Percentiles rank a stretch among this genome's conserved stretches.
phyloP scores from a whole-genome alignment of 1,284 basidiomycete species.

The Acaromyces ingoldii region DNA sequence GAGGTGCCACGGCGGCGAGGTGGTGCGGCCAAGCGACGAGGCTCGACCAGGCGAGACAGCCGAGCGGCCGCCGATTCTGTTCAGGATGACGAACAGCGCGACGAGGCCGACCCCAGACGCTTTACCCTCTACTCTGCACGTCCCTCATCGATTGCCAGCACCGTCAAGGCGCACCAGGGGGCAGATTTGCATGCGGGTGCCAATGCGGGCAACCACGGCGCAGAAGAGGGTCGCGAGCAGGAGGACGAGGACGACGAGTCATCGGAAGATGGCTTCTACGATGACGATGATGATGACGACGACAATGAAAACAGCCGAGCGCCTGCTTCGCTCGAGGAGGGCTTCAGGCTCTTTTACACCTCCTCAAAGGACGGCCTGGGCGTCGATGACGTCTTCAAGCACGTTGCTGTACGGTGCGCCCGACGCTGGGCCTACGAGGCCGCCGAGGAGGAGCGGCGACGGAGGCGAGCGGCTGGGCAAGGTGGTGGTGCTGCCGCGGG shows the following conservation, averaged over 20 bases:
- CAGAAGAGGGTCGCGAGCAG: not conserved
- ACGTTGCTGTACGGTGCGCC: slow-evolving; percentile 24
- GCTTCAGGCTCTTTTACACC: slow-evolving; percentile 41
- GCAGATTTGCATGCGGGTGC: too few relatives aligned
- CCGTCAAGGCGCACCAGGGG: not conserved
- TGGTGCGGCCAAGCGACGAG: too few relatives aligned
- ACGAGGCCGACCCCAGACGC: too few relatives aligned
- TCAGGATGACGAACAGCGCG: too few relatives aligned
- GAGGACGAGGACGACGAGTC: slow-evolving; percentile 2
- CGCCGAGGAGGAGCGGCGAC: not conserved
- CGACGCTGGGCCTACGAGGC: slow-evolving; percentile 12
- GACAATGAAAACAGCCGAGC: too few relatives aligned
- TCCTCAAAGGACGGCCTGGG: slow-evolving; percentile 27
- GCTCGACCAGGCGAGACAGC: too few relatives aligned
- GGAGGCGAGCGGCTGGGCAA: too few relatives aligned
- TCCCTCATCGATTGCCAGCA: slow-evolving; percentile 1
- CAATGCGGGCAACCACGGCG: not conserved
- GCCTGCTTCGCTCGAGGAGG: slow-evolving; percentile 20
- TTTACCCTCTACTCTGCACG: slow-evolving; percentile 2
- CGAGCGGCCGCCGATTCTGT: too few relatives aligned
- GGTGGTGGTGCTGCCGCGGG: too few relatives aligned
- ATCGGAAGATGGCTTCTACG: too few relatives aligned
- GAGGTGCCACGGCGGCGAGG: not conserved
- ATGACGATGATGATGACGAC: slow-evolving; percentile 6
- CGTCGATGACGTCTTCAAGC: slow-evolving; percentile 29